phyloP scores from a whole-genome alignment of 2,329 filamentous ascomycete species.

The Fusarium buharicum region DNA sequence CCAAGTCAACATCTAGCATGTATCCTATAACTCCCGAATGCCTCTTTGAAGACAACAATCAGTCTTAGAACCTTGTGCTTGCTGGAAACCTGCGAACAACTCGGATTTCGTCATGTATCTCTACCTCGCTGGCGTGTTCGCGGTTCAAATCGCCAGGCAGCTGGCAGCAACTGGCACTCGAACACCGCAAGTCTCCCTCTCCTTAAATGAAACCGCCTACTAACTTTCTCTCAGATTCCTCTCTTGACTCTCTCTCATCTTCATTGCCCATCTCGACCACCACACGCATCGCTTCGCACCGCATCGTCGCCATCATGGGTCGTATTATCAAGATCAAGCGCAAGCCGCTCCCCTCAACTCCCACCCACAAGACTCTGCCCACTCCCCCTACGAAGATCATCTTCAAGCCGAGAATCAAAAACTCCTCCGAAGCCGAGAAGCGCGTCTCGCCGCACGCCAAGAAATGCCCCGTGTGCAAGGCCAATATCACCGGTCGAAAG shows the following conservation, averaged over 20 bases:
- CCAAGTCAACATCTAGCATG: too few relatives aligned
- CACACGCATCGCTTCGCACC: neutral
- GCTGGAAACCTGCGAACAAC: too few relatives aligned
- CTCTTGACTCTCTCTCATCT: rapidly evolving
- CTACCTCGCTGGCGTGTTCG: too few relatives aligned
- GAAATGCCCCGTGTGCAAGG: constrained; percentile 17
- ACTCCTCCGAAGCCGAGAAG: rapidly evolving
- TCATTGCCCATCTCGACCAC: too few relatives aligned
- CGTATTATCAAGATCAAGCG: constrained; percentile 1
- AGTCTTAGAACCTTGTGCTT: too few relatives aligned
- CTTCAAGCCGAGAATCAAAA: rapidly evolving
- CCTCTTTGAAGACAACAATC: too few relatives aligned
- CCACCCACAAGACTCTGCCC: rapidly evolving
- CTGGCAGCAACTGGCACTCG: neutral
- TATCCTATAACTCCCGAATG: too few relatives aligned
- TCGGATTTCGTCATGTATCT: neutral
- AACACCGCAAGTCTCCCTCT: too few relatives aligned
- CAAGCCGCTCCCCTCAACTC: neutral
- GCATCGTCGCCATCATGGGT: neutral
- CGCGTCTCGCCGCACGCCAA: neutral
- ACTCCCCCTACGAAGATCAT: rapidly evolving
- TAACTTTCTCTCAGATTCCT: rapidly evolving
- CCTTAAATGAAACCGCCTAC: rapidly evolving
- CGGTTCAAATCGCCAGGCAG: neutral
- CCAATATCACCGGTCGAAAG: constrained; percentile 6